Conservation (phyloP, 345 rosid genomes). For the Trapa bicornis region DNA sequence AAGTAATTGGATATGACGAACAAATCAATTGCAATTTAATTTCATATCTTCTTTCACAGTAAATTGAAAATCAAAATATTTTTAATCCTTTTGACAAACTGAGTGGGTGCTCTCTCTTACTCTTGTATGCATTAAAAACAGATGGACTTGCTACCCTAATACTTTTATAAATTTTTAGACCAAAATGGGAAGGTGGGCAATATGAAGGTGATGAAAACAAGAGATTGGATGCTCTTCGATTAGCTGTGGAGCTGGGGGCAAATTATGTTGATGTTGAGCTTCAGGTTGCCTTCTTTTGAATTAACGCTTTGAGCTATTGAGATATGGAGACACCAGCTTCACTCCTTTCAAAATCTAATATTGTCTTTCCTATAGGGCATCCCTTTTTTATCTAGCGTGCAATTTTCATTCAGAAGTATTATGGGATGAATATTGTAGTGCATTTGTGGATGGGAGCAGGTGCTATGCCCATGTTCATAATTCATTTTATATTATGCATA, state of each 20-base stretch:
- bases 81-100: background rate
- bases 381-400: background rate
- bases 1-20: background rate
- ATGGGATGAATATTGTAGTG: background rate
- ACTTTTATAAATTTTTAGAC: conserved; percentile 26
- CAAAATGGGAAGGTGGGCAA: conserved; percentile 90
- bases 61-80: background rate
- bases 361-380: background rate
- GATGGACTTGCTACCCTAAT: background rate
- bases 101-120: background rate
- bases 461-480: background rate
- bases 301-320: background rate
- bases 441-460: background rate
- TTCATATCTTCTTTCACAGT: background rate
- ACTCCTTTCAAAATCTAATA: background rate
- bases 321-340: background rate
- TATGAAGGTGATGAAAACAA: conserved; percentile 74
- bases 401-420: background rate
- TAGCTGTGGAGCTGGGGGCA: conserved; percentile 93
- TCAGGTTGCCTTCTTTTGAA: conserved; percentile 39
- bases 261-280: conserved; percentile 90
- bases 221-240: conserved; percentile 47
- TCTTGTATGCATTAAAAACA: background rate
- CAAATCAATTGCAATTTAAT: background rate
- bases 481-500: background rate